Conservation (phyloP, 2,329 filamentous ascomycete genomes). For the Claviceps sp. region DNA sequence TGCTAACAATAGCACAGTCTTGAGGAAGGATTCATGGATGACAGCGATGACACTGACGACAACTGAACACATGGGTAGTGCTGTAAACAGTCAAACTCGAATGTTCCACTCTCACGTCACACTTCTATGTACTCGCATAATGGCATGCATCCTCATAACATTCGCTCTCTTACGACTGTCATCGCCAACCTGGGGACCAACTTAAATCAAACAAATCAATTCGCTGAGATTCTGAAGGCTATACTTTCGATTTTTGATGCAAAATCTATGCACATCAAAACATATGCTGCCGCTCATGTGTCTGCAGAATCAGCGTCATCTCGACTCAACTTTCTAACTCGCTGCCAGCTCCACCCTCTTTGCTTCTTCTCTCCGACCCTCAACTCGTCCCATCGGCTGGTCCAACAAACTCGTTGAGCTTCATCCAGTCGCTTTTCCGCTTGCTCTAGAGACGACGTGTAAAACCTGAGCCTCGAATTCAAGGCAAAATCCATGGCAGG, state of each 20-base stretch:
- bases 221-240: constrained; percentile 2
- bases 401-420: constrained; percentile 4
- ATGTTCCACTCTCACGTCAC: background rate
- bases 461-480: background rate
- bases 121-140: background rate
- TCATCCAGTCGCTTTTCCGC: constrained; percentile 3
- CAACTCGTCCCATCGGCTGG: constrained; percentile 3
- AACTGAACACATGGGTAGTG: constrained; percentile 16
- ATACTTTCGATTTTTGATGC: background rate
- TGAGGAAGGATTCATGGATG: constrained; percentile 29
- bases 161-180: background rate
- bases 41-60: constrained; percentile 30
- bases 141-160: background rate
- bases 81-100: background rate
- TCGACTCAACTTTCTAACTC: background rate
- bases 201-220: background rate
- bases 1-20: constrained; percentile 10
- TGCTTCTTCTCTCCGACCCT: constrained; percentile 1
- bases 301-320: background rate
- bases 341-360: background rate
- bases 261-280: background rate
- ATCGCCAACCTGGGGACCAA: background rate
- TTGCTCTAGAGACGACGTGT: background rate
- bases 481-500: background rate
- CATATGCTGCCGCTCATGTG: constrained; percentile 2